These are phyloP conservation scores for Chrysoporthe puriensis DNA, from an alignment of 2,329 filamentous ascomycete species.

Conservation along the genomic window DNA sequence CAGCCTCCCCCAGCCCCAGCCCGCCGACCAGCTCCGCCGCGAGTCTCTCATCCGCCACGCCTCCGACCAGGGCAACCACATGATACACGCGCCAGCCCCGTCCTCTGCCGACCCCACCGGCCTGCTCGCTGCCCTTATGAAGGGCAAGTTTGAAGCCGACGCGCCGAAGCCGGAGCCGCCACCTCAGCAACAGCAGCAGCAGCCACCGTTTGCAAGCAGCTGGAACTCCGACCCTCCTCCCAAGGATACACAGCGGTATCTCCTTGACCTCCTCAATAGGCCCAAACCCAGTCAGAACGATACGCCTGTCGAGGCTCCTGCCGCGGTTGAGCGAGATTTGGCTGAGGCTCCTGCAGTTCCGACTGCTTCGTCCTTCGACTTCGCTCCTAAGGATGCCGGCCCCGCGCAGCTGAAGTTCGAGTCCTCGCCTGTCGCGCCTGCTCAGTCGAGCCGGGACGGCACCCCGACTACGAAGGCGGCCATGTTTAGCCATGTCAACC, in stretches of 20 bases:
- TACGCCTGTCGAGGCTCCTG: conserved; percentile 36
- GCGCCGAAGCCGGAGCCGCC: conserved; percentile 41
- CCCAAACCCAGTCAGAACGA: conserved; percentile 69
- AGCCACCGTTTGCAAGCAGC: conserved; percentile 33
- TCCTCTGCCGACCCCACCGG: conserved; percentile 60
- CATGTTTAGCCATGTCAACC: conserved; percentile 43
- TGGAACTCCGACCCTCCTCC: conserved; percentile 57
- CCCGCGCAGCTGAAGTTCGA: conserved; percentile 34
- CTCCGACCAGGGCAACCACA: conserved; percentile 37
- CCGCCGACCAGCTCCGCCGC: conserved; percentile 34
- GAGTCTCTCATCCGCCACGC: conserved; percentile 35
- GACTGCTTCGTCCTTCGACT: conserved; percentile 34
- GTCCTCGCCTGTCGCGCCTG: conserved; percentile 28
- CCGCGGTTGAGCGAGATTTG: conserved; percentile 49
- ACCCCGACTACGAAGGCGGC: conserved; percentile 36
- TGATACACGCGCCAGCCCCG: conserved; percentile 61
- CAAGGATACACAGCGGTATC: conserved; percentile 78
- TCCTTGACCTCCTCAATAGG: conserved; percentile 83
- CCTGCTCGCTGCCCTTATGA: conserved; percentile 63
- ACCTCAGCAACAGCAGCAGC: conserved; percentile 32
- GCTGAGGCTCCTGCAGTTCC: conserved; percentile 36
- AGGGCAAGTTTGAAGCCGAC: conserved; percentile 57
- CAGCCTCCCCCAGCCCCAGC: conserved; percentile 28
- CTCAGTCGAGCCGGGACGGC: conserved; percentile 34
- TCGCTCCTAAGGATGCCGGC: conserved; percentile 32